A percentile compares a stretch with the other conserved stretches of the same genome.
phyloP scores from a whole-genome alignment of 768 basidiomycete genomes.

The Leccinum broughii region DNA sequence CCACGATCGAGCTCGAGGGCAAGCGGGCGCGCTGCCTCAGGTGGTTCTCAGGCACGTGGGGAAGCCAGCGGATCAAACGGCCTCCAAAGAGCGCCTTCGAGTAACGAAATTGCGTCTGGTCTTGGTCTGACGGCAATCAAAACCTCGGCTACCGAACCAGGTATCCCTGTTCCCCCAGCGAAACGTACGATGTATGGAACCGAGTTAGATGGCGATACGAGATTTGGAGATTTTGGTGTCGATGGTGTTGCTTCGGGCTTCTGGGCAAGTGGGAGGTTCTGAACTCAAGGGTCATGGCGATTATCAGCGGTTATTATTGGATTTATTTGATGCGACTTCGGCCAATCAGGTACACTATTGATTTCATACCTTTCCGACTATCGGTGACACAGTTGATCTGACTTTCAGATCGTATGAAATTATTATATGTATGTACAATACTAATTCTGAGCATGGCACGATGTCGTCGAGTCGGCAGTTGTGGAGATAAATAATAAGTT shows the following conservation, averaged over 20 bases:
- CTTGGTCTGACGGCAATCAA: slow-evolving; percentile 44
- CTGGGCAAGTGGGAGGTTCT: slow-evolving; percentile 57
- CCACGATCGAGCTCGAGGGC: slow-evolving; percentile 42
- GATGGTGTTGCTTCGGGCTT: slow-evolving; percentile 75
- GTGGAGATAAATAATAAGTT: not conserved
- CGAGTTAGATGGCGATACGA: slow-evolving; percentile 76
- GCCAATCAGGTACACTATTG: slow-evolving; percentile 11
- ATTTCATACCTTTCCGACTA: slow-evolving; percentile 2
- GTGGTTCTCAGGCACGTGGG: slow-evolving; percentile 26
- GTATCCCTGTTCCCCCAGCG: slow-evolving; percentile 45
- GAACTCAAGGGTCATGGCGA: slow-evolving; percentile 3
- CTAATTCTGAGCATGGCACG: slow-evolving; percentile 7
- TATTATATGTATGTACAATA: slow-evolving; percentile 29
- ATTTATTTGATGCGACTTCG: slow-evolving; percentile 9
- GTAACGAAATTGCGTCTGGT: slow-evolving; percentile 47
- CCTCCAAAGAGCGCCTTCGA: slow-evolving; percentile 38
- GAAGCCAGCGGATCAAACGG: slow-evolving; percentile 28
- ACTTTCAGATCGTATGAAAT: slow-evolving; percentile 17
- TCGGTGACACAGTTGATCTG: not conserved
- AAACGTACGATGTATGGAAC: slow-evolving; percentile 84
- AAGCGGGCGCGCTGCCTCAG: slow-evolving; percentile 30
- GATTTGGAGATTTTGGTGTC: slow-evolving; percentile 83
- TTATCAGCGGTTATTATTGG: slow-evolving; percentile 2
- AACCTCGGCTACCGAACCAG: slow-evolving; percentile 39
- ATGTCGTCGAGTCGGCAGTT: not conserved